Evolutionary conservation across 495 filamentous ascomycete genomes (phyloP), one percentile per base, ranked within the genome.

Genomic region (Podospora pseudoanserina): DNA sequence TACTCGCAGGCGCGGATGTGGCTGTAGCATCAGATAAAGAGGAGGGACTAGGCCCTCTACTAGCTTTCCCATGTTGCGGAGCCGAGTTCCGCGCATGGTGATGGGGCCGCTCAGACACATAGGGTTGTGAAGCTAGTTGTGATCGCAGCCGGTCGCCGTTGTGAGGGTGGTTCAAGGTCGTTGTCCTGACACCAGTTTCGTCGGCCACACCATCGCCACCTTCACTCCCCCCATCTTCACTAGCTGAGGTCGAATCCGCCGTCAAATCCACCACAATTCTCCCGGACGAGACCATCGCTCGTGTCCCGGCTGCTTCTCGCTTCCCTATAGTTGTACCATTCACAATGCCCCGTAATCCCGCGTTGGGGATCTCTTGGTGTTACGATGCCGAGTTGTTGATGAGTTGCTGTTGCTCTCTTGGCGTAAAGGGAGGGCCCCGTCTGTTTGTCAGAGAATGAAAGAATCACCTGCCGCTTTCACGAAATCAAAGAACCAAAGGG

Each of bases 251-350:
- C 26, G 59, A 61, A n/a, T 30, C 59, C 27, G 49, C n/a, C 18
- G 61, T 63, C 61, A 63, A 63, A 18, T 63, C 61, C 61, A 63
- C 30, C 61, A 63, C 61, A 34, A 7, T 28, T 16, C 7, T 18
- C n/a, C 55, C 18, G 18, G 9, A 58, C 30, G 32, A 28, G 27
- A 28, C 30, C 27, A 34, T 34, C 61, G 32, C 32, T 19, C 61
- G 30, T 34, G n/a, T 49, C 18, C 32, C 61, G 32, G 32, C 61
- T 34, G 18, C 7, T 27, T 39, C 61, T 18, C 18, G 30, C 30
- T 20, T 18, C 61, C 18, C 32, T 63, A 49, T 44, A 15, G 61
- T 63, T 49, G 61, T 34, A 18, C 27, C 61, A 63, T 63, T 49
- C 39, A 18, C 30, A 63, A 20, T 58, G 20, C n/a, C 11, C 23